Base-by-base conservation (phyloP, 2,329 filamentous ascomycete species). In the Raffaelea deltoideospora region DNA sequence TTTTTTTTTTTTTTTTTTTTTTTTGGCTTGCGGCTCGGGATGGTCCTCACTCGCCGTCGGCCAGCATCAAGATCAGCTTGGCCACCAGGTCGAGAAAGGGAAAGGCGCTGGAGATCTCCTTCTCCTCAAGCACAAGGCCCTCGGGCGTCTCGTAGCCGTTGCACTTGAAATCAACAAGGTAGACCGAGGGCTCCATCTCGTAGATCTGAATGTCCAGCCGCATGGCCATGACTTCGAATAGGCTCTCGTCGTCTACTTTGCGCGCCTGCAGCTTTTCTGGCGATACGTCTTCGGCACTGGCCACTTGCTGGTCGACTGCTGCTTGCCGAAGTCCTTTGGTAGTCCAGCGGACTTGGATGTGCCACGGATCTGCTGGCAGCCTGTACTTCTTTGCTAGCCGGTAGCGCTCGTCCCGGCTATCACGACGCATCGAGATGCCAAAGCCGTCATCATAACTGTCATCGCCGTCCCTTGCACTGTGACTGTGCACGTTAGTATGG, bases 161-260 rank as follows among this genome's bases (percentile, higher is more conserved):
- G 55, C 88, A 96, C 55, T 95, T 96, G 67, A 98, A 98, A 56
- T 98, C 90, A 34, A 98, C 90, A 43, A 98, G 78, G 57, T 88
- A 96, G 46, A 90, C 88, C 38, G 83, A 80, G 40, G 77, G 76
- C 55, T 96, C 88, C 64, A 96, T 86, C 52, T 86, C 80, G 58
- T 95, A 95, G 35, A 95, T 78, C 55, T 95, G 90, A 44, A 98
- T 95, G 46, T 93, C 87, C 54, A 98, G 76, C 53, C 94, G 90
- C 50, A 96, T 80, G 53, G 82, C 88, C n/a, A 92, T 76, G 38
- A 81, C 80, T 44, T 85, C 74, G 36, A 72, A 64, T 32, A 63
- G 55, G 11, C 57, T 61, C 32, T 58, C 61, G 34, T 63, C 60
- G 19, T 57, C 57, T 3, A 55, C 53, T 14, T 57, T 54, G 34